These are phyloP conservation scores for Pythium coloratum DNA, from an alignment of 352 stramenopile species.

Conservation along the genomic window DNA sequence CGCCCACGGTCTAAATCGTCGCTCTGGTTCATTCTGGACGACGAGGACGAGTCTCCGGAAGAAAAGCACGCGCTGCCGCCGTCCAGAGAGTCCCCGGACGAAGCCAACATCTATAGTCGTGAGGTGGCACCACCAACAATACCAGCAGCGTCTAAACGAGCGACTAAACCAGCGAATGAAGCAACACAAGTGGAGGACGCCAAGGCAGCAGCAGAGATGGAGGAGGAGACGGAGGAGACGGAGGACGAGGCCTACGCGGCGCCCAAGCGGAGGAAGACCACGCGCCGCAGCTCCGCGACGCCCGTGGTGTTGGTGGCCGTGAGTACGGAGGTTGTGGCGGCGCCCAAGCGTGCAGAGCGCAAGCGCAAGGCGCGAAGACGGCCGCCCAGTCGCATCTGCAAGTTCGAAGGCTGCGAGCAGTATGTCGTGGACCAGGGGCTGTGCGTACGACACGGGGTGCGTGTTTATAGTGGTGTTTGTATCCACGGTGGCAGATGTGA, in stretches of 20 bases:
- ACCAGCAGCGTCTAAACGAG: background rate
- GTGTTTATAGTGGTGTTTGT: conserved; percentile 6
- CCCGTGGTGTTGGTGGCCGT: conserved; percentile 5
- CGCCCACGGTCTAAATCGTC: conserved; percentile 47
- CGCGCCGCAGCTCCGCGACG: background rate
- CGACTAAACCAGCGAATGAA: background rate
- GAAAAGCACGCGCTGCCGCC: conserved; percentile 1
- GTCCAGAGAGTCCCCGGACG: background rate
- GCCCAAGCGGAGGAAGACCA: conserved; percentile 15
- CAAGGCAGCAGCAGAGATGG: background rate
- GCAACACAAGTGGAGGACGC: background rate
- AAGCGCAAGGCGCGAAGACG: conserved; percentile 50
- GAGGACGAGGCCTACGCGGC: background rate
- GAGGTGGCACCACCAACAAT: too few species aligned
- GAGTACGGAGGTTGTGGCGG: too few species aligned
- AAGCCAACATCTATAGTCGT: background rate
- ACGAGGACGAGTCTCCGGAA: conserved; percentile 30
- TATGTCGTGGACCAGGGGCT: conserved; percentile 81
- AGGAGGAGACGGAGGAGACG: background rate
- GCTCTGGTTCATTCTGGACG: conserved; percentile 74
- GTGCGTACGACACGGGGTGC: conserved; percentile 69
- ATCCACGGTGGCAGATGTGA: background rate
- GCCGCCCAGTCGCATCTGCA: conserved; percentile 67
- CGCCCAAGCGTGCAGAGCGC: conserved; percentile 37
- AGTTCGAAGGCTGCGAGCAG: conserved; percentile 71